Evolutionary conservation across 2,329 filamentous ascomycete genomes (phyloP).

Genomic region (Fusarium agapanthi): DNA sequence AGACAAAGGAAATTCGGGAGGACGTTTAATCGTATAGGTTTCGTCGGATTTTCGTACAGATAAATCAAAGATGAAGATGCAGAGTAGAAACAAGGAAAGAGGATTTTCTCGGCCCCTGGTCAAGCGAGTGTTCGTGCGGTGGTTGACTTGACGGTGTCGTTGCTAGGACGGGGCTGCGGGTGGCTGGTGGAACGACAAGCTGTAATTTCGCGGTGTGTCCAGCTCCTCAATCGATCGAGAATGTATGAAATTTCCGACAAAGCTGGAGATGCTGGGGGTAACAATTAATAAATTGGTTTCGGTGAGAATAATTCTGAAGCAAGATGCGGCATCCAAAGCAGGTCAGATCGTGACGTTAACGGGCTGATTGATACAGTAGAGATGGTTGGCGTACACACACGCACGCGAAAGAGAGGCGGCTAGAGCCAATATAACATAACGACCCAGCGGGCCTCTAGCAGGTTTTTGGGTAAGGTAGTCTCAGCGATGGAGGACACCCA

Average conservation of each 20-base stretch:
- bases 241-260: neutral
- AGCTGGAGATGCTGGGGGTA: neutral
- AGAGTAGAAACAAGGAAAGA: constrained; percentile 27
- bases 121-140: constrained; percentile 22
- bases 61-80: constrained; percentile 16
- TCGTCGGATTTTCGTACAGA: constrained; percentile 14
- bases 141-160: constrained; percentile 34
- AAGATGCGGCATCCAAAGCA: neutral
- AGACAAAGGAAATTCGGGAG: constrained; percentile 11
- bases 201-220: constrained; percentile 35
- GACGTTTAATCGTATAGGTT: constrained; percentile 2
- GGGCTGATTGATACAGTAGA: constrained; percentile 23
- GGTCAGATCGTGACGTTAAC: constrained; percentile 7
- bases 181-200: constrained; percentile 34
- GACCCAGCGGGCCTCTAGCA: constrained; percentile 22
- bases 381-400: constrained; percentile 19
- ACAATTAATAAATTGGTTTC: neutral
- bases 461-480: constrained; percentile 33
- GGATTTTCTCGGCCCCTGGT: constrained; percentile 27
- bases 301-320: neutral
- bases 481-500: constrained; percentile 28
- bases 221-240: constrained; percentile 4
- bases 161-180: constrained; percentile 31
- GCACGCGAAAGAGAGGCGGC: constrained; percentile 27
- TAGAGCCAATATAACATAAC: constrained; percentile 36